Evolutionary conservation across 2,329 filamentous ascomycete genomes (phyloP).

Genomic region (Beauveria bassiana): DNA sequence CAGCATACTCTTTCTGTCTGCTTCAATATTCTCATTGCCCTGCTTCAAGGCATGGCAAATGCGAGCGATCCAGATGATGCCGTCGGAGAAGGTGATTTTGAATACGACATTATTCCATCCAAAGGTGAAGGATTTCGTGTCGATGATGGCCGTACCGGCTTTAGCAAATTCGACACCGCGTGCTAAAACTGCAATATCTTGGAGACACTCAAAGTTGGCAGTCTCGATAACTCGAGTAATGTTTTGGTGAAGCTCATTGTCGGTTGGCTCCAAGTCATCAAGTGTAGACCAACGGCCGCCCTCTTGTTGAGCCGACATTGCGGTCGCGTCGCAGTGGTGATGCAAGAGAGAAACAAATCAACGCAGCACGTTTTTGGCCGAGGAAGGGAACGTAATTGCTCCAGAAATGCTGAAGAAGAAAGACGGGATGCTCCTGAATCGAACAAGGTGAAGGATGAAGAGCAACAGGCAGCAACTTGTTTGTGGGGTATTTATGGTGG

Average conservation of each 20-base stretch:
- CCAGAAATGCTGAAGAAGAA: background rate
- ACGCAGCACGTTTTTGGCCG: background rate
- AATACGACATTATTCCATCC: background rate
- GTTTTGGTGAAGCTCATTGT: background rate
- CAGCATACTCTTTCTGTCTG: conserved; percentile 3
- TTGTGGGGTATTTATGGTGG: background rate
- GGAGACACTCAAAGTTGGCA: background rate
- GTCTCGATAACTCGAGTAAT: background rate
- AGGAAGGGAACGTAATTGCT: background rate
- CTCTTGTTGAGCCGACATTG: background rate
- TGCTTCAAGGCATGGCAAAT: background rate
- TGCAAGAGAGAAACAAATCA: background rate
- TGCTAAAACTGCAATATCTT: background rate
- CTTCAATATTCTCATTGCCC: too few species aligned
- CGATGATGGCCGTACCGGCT: background rate
- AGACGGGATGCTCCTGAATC: background rate
- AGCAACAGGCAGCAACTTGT: background rate
- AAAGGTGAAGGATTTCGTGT: background rate
- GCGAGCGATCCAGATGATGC: background rate
- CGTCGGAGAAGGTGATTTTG: background rate
- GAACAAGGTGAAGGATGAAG: background rate
- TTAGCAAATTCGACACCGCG: background rate
- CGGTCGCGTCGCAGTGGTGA: background rate
- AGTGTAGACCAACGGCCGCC: background rate
- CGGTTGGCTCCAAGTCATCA: background rate